These are phyloP conservation scores for Pestalotiopsis sp. DNA, from an alignment of 2,329 filamentous ascomycete species.

Conservation along the genomic window DNA sequence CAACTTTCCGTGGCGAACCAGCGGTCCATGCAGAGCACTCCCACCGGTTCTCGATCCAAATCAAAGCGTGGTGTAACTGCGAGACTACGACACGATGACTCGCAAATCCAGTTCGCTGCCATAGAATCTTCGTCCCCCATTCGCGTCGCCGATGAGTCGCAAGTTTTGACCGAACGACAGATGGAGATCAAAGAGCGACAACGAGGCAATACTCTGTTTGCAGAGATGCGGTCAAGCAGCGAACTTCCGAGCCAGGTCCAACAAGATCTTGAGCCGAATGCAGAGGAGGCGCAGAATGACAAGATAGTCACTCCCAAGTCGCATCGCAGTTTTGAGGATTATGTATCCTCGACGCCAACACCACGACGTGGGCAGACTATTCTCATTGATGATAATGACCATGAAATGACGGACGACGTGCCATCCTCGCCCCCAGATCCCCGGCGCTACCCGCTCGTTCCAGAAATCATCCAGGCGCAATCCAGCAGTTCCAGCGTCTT, in stretches of 20 bases:
- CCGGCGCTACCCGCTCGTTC: constrained; percentile 53
- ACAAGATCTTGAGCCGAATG: constrained; percentile 11
- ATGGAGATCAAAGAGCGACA: constrained; percentile 78
- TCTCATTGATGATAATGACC: constrained; percentile 47
- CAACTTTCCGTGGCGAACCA: constrained; percentile 34
- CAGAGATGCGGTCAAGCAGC: constrained; percentile 63
- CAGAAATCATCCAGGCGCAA: constrained; percentile 51
- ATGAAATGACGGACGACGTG: constrained; percentile 51
- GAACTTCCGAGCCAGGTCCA: constrained; percentile 22
- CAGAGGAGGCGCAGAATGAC: constrained; percentile 23
- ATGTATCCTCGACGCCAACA: constrained; percentile 63
- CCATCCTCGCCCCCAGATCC: constrained; percentile 63
- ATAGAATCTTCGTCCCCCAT: constrained; percentile 63
- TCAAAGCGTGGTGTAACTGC: constrained; percentile 46
- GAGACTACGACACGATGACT: constrained; percentile 75
- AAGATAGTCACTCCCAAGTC: constrained; percentile 49
- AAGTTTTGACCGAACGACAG: constrained; percentile 78
- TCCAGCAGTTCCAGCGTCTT: constrained; percentile 43
- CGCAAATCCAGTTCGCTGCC: constrained; percentile 76
- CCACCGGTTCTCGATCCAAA: constrained; percentile 28
- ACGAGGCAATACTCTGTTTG: constrained; percentile 68
- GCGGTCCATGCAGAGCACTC: constrained; percentile 25
- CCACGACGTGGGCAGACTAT: constrained; percentile 55
- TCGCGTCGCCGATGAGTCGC: constrained; percentile 61
- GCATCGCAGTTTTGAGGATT: constrained; percentile 48